Conservation (phyloP, 2,329 filamentous ascomycete genomes). For the Davidsoniella eucalypti region DNA sequence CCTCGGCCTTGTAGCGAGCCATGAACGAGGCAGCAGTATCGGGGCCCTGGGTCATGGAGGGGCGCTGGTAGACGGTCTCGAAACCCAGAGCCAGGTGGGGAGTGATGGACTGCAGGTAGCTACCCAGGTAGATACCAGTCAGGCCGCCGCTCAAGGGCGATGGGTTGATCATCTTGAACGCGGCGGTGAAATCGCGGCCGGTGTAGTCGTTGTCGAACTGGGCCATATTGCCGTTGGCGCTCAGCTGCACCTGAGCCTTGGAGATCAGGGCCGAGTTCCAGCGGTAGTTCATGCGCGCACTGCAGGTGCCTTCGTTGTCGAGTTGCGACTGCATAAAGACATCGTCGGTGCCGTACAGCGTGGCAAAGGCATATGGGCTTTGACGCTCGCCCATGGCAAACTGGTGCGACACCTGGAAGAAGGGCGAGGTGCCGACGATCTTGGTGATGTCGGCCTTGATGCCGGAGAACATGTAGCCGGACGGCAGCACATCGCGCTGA, state of each 20-base stretch:
- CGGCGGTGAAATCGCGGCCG: constrained; percentile 82
- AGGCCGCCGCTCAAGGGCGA: constrained; percentile 79
- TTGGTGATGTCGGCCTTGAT: constrained; percentile 93
- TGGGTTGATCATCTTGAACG: constrained; percentile 90
- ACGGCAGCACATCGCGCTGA: constrained; percentile 88
- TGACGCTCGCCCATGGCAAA: constrained; percentile 88
- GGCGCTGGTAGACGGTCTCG: constrained; percentile 87
- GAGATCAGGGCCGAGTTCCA: constrained; percentile 67
- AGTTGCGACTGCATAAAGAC: constrained; percentile 90
- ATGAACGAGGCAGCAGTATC: constrained; percentile 83
- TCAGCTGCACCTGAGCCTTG: constrained; percentile 79
- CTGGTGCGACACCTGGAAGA: constrained; percentile 96
- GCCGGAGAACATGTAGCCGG: constrained; percentile 92
- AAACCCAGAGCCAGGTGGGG: constrained; percentile 73
- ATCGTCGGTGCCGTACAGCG: constrained; percentile 87
- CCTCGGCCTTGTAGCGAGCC: constrained; percentile 74
- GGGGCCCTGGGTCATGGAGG: constrained; percentile 68
- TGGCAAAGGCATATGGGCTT: constrained; percentile 89
- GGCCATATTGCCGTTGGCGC: constrained; percentile 39
- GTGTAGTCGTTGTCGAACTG: constrained; percentile 83
- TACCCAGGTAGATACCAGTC: constrained; percentile 89
- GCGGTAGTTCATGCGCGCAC: constrained; percentile 82
- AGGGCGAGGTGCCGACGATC: constrained; percentile 78
- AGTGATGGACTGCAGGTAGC: constrained; percentile 87
- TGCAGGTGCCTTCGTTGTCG: constrained; percentile 80